These are phyloP conservation scores for Fusarium verticillioides DNA, from an alignment of 2,329 filamentous ascomycete genomes.

Conservation along the genomic window DNA sequence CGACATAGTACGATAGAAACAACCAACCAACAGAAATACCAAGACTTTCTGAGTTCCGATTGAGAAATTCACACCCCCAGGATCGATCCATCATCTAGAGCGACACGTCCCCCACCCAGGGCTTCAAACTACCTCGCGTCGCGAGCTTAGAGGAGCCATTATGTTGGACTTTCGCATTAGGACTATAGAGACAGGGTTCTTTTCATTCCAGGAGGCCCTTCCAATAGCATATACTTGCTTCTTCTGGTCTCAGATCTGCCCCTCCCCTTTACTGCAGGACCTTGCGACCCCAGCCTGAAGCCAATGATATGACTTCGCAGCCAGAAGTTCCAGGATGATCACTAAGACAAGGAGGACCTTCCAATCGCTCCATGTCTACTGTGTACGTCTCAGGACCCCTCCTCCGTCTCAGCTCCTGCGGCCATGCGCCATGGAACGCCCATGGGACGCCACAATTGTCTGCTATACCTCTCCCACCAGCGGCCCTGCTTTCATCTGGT, in stretches of 20 bases:
- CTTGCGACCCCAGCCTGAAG: background rate
- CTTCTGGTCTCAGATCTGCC: constrained; percentile 9
- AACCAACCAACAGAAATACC: constrained; percentile 15
- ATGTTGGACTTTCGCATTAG: background rate
- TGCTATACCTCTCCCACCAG: constrained; percentile 6
- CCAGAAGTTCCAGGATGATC: background rate
- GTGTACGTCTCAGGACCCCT: background rate
- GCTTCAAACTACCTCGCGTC: background rate
- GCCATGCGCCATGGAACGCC: constrained; percentile 18
- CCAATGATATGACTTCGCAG: constrained; percentile 3
- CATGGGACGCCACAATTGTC: constrained; percentile 27
- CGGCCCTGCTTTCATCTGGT: constrained; percentile 14
- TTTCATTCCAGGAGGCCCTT: constrained; percentile 19
- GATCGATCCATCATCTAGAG: constrained; percentile 5
- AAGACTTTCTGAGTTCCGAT: constrained; percentile 18
- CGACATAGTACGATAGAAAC: background rate
- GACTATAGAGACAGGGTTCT: background rate
- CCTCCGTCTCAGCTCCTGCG: constrained; percentile 7
- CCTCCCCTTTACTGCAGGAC: constrained; percentile 4
- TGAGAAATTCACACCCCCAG: constrained; percentile 3
- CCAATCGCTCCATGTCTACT: background rate
- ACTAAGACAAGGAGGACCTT: background rate
- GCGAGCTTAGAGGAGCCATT: constrained; percentile 5
- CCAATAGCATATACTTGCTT: constrained; percentile 14
- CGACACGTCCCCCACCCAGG: background rate